A percentile compares a stretch with the other conserved stretches of the same genome.
These are phyloP conservation scores for Knoxia roxburghii DNA, from an alignment of 257 asterid species.

Conservation along the genomic window DNA sequence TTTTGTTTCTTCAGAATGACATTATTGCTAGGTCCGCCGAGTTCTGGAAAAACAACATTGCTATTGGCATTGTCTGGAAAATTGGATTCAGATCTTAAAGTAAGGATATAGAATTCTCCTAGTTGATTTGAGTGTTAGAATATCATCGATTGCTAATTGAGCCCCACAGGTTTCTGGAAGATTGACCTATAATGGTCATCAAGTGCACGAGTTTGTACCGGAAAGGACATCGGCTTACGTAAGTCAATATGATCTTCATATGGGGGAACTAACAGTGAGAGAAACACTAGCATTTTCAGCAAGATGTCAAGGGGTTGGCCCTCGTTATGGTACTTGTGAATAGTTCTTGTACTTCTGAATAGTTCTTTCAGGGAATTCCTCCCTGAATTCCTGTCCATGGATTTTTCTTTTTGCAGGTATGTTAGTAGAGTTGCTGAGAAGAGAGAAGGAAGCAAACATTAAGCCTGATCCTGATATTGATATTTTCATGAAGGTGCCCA, in stretches of 20 bases:
- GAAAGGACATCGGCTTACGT: slow-evolving; percentile 83
- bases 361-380: no score
- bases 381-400: no score
- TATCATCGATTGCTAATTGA: background rate
- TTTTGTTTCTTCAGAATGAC: slow-evolving; percentile 58
- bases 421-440: slow-evolving; percentile 69
- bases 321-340: slow-evolving; percentile 52
- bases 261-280: slow-evolving; percentile 83
- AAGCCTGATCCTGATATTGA: slow-evolving; percentile 84
- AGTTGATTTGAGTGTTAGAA: background rate
- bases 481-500: slow-evolving; percentile 51
- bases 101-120: slow-evolving; percentile 20
- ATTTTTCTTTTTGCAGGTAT: slow-evolving; percentile 52
- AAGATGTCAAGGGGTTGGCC: slow-evolving; percentile 89
- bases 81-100: slow-evolving; percentile 55
- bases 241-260: slow-evolving; percentile 82
- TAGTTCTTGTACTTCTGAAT: background rate
- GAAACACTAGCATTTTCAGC: slow-evolving; percentile 88
- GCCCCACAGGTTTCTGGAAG: slow-evolving; percentile 51
- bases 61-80: slow-evolving; percentile 86
- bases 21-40: slow-evolving; percentile 82
- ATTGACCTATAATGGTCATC: slow-evolving; percentile 71
- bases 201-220: slow-evolving; percentile 64
- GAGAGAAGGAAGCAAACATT: slow-evolving; percentile 82
- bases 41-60: slow-evolving; percentile 84